Evolutionary conservation across 1,284 basidiomycete genomes (phyloP), one percentile per base, ranked within the genome.

Genomic region (Vanrija sp.): DNA sequence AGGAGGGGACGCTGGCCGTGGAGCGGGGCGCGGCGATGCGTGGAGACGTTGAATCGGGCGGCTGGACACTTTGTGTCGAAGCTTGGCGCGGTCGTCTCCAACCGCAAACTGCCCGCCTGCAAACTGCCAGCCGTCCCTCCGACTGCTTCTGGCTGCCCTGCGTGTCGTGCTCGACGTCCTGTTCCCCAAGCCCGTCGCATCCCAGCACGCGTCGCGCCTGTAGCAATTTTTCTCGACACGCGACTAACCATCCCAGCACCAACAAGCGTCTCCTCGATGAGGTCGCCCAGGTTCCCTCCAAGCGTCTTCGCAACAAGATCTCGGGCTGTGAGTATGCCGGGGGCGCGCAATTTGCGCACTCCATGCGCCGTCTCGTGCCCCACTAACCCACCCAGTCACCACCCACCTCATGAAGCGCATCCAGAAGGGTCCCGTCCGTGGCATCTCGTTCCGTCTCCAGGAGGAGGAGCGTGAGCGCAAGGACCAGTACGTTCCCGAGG

Each of bases 391-490:
- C 31, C 8, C 63, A 75, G 73, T 98, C 86, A 98, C 96, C 65
- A 99, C 95, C 71, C 96, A 99, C 78, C 83, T 99, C 77, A 99
- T 99, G 96, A 98, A 94, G 85, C 92, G 96, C 75, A 99, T 99
- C 75, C 92, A 97, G 80, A 87, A 87, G 66, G 95, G 95, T n/a
- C 96, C 96, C 70, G 96, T 99, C 64, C 92, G 94, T 71, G 96
- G 96, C 73, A 98, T 99, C 79, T 98, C 94, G 64, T 99, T 98
- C 92, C 97, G 97, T 82, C 88, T 99, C 67, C 96, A 99, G 79
- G 96, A 98, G 78, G 96, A 99, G 81, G 96, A 99, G 82, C 86
- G 96, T 66, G 96, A 99, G 82, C 84, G 95, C 75, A 98, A 98
- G 85, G 94, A 97, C 78, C 93, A 95, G 82, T 96, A 94, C 78